Evolutionary conservation across 306 rosid species (phyloP).

Genomic region (Echinosophora koreensis): DNA sequence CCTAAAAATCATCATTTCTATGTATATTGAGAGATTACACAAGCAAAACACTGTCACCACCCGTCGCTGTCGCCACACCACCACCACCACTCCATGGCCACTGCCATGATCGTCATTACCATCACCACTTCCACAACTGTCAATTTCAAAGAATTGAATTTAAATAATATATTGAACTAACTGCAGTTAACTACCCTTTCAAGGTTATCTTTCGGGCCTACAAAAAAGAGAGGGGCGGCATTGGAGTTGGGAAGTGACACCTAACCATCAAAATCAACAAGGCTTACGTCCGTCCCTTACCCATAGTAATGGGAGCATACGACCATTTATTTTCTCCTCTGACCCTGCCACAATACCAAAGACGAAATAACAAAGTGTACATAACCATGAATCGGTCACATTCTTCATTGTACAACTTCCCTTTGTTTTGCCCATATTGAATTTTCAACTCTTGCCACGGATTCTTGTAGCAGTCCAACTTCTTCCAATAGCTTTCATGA

Average conservation of each 20-base stretch:
- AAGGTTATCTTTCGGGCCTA: conserved; percentile 8
- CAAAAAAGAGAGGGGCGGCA: neutral
- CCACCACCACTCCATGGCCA: no score
- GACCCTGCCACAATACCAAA: conserved; percentile 68
- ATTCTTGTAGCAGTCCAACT: conserved; percentile 96
- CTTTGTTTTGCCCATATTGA: conserved; percentile 97
- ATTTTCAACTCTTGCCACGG: conserved; percentile 98
- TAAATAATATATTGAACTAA: neutral
- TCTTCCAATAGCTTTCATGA: conserved; percentile 98
- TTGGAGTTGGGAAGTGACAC: neutral
- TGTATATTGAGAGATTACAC: no score
- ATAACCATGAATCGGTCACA: conserved; percentile 96
- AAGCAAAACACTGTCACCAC: no score
- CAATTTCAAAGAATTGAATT: no score
- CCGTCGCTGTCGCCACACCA: no score
- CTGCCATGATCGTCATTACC: no score
- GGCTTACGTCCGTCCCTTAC: no score
- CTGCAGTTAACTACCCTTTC: conserved; percentile 12
- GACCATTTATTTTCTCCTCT: conserved; percentile 71
- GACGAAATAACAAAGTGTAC: neutral
- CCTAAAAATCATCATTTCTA: no score
- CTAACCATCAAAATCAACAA: conserved; percentile 21
- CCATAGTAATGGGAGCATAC: no score
- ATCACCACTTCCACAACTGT: no score
- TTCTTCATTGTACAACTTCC: conserved; percentile 97